phyloP scores from a whole-genome alignment of 73 alveolate species.

The Paramecium pentaurelia region DNA sequence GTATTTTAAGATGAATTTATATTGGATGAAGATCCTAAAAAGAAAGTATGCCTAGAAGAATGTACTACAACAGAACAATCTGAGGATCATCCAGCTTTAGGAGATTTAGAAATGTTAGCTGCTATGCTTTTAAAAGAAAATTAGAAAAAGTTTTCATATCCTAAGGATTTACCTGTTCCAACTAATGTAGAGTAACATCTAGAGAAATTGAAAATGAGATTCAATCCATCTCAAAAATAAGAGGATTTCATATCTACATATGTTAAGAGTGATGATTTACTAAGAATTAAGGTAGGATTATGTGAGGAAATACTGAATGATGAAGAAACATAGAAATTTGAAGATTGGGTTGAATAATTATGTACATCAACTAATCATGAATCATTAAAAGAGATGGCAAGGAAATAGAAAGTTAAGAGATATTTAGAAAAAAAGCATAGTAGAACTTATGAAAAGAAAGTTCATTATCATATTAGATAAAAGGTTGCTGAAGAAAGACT shows the following conservation, averaged over 20 bases:
- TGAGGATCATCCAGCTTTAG: neutral
- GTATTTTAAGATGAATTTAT: neutral
- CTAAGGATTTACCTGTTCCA: conserved; percentile 10
- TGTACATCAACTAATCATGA: conserved; percentile 42
- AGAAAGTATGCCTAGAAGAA: neutral
- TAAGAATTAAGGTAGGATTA: neutral
- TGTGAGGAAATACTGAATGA: conserved; percentile 39
- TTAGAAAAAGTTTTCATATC: neutral
- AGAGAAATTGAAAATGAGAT: conserved; percentile 12
- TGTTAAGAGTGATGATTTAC: conserved; percentile 11
- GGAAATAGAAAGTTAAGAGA: conserved; percentile 51
- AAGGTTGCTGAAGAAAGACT: conserved; percentile 63
- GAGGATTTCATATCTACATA: neutral
- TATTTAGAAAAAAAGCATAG: conserved; percentile 54
- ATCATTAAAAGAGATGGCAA: conserved; percentile 46
- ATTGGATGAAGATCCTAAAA: neutral
- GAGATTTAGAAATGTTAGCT: conserved; percentile 1
- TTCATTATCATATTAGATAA: conserved; percentile 58
- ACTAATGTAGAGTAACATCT: neutral
- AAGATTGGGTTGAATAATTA: conserved; percentile 46
- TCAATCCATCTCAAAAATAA: neutral
- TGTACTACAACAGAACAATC: conserved; percentile 35
- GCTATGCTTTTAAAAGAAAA: neutral
- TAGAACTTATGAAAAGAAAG: conserved; percentile 58
- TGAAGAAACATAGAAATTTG: conserved; percentile 21